Base-by-base conservation (phyloP, 1,139 yeast species). In the Hyphopichia burtonii region DNA sequence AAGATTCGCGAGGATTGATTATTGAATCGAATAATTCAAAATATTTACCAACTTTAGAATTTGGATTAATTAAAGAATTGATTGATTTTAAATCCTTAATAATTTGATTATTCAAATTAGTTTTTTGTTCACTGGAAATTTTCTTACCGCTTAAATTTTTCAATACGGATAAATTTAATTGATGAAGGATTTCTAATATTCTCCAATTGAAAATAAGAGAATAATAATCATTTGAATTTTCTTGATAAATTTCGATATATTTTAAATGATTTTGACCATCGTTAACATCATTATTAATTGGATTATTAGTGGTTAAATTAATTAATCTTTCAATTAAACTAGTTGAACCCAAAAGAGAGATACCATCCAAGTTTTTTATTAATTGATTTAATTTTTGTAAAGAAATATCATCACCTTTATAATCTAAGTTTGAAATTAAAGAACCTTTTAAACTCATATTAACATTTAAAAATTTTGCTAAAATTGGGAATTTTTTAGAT, bases 131-230 rank as follows among this genome's bases (percentile, higher is more conserved):
- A 25, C 46, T 49, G 34, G 42, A 37, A n/a, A 17, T 23, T 17
- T 36, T 36, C 1, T 41, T 37, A 4, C 47, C 31, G 6, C 33
- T 27, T 3, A 56, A 31, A 19, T 53, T 47, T 14, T 56, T 52
- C 48, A 71, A 59, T 42, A 62, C 68, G 14, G 51, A 54, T 25
- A 64, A 42, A 40, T 60, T 67, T 41, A 71, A 57, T 42, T 65
- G 64, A 44, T 68, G 63, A 14, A 65, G 48, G 20, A 71, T 54
- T 34, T 67, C 75, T 44, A 70, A 53, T 2, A 71, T 41, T 53
- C 77, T 64, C 76, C 76, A 71, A 23, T 62, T 54, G 17, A 59
- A 53, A 2, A 71, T 41, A 11, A 66, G 42, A 1, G 54, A 58
- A 44, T 61, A 71, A 30, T 60, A 57, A 44, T 66, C 58, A 10